These are phyloP conservation scores for Solanum hybrid DNA, from an alignment of 305 asterid genomes.

Conservation along the genomic window DNA sequence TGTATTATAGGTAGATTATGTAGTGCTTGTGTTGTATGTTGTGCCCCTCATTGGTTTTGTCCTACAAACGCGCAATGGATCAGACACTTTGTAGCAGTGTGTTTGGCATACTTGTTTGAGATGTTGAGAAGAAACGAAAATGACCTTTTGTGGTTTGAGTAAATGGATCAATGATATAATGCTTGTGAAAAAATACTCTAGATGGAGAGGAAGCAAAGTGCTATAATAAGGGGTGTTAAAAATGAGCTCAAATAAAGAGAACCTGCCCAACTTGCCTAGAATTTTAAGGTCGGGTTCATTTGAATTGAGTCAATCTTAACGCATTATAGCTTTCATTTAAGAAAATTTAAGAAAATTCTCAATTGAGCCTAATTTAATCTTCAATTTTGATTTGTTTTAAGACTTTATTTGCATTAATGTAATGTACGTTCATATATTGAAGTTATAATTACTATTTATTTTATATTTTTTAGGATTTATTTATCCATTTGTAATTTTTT, in stretches of 20 bases:
- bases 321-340: no score
- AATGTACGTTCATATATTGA: no score
- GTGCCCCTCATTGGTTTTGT: neutral
- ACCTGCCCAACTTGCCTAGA: neutral
- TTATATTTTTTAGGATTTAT: no score
- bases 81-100: neutral
- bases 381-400: neutral
- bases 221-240: neutral
- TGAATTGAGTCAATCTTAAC: neutral
- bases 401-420: neutral
- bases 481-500: no score
- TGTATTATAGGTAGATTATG: neutral
- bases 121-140: neutral
- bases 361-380: neutral
- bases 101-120: neutral
- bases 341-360: no score
- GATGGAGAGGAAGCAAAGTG: neutral
- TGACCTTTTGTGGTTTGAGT: neutral
- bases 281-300: neutral
- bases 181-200: neutral
- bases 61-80: neutral
- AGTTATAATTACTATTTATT: no score
- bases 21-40: conserved; percentile 1
- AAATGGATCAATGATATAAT: neutral
- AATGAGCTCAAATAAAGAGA: neutral